phyloP scores from a whole-genome alignment of 371 early-diverging fungal genomes.

The Apophysomyces sp. region DNA sequence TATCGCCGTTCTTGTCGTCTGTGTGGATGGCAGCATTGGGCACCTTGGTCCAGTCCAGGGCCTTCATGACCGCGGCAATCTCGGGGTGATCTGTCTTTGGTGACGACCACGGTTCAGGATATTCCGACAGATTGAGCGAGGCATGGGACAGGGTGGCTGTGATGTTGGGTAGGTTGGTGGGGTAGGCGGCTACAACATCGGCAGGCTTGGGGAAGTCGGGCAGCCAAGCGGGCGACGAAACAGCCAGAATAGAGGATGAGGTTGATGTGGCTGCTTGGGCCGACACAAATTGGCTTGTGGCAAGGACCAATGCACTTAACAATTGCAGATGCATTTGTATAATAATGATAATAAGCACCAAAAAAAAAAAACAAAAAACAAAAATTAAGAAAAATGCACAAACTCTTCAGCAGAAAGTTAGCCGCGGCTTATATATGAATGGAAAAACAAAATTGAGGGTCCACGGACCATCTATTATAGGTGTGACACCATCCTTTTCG shows the following conservation, averaged over 20 bases:
- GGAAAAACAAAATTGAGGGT: neutral
- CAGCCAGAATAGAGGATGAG: constrained; percentile 26
- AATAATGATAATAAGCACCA: neutral
- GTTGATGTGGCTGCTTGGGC: constrained; percentile 19
- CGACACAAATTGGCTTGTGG: constrained; percentile 25
- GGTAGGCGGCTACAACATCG: constrained; percentile 33
- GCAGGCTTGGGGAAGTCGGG: constrained; percentile 27
- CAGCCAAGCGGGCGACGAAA: constrained; percentile 43
- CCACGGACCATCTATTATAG: neutral
- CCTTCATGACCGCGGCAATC: constrained; percentile 34
- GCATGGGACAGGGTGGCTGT: constrained; percentile 15
- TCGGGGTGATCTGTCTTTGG: constrained; percentile 32
- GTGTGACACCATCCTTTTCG: neutral
- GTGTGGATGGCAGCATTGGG: constrained; percentile 39
- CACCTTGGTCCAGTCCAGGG: constrained; percentile 48
- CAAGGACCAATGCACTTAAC: constrained; percentile 24
- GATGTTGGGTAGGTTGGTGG: constrained; percentile 26
- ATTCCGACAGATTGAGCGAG: constrained; percentile 25
- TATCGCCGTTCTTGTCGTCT: constrained; percentile 16
- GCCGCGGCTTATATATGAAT: neutral
- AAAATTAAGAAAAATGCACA: neutral
- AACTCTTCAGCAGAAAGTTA: no score
- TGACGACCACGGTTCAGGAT: constrained; percentile 40
- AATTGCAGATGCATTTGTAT: constrained; percentile 19
- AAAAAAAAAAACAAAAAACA: neutral